Conservation (phyloP, 169 alveolate species). For the Fabrea salina region DNA sequence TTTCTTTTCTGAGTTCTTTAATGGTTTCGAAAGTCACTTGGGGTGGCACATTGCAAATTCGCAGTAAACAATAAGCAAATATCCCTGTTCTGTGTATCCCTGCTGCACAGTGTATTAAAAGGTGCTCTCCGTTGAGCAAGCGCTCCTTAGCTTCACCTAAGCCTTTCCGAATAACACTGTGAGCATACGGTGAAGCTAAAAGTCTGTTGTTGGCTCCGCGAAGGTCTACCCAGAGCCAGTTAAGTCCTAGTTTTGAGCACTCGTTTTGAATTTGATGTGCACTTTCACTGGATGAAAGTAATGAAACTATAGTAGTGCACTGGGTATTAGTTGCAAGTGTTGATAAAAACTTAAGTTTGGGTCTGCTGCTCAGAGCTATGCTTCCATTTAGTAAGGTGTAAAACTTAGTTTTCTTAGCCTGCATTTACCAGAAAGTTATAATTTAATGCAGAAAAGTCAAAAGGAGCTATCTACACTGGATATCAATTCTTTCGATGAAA, state of each 20-base stretch:
- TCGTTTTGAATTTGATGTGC: not conserved
- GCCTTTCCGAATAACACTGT: not conserved
- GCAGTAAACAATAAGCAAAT: conserved; percentile 42
- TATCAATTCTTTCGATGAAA: conserved; percentile 78
- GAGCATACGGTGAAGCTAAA: not conserved
- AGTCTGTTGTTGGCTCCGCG: not conserved
- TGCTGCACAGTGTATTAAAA: conserved; percentile 72
- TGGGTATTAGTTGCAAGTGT: too few relatives aligned
- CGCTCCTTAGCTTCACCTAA: not conserved
- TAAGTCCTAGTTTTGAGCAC: not conserved
- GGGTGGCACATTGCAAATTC: conserved; percentile 37
- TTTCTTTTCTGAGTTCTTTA: not conserved
- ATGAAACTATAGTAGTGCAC: not conserved
- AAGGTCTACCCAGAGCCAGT: not conserved
- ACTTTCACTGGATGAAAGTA: not conserved
- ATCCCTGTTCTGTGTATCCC: conserved; percentile 73
- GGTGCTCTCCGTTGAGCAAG: not conserved
- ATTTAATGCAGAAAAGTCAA: too few relatives aligned
- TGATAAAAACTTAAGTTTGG: too few relatives aligned
- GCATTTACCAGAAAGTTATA: too few relatives aligned
- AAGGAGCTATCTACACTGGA: too few relatives aligned
- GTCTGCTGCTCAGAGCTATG: too few relatives aligned
- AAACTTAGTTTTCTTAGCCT: too few relatives aligned
- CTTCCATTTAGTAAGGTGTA: too few relatives aligned
- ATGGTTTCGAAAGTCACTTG: not conserved